A percentile compares a stretch with the other conserved stretches of the same genome.
phyloP scores from a whole-genome alignment of 805 yeast species.

The Zygosaccharomyces kombuchaensis region DNA sequence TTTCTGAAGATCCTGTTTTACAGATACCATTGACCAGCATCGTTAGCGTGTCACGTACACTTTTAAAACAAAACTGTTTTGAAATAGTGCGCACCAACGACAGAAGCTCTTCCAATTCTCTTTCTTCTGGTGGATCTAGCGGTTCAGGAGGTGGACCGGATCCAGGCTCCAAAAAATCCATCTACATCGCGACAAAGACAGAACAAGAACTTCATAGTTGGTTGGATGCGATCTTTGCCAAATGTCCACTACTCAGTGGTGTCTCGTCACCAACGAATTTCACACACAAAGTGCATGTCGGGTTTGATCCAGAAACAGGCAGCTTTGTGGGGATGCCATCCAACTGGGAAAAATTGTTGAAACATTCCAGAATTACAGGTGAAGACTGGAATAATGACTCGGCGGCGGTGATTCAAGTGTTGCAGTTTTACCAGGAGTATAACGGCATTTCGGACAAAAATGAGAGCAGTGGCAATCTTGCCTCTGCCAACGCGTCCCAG shows the following conservation, averaged over 20 bases:
- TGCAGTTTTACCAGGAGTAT: slow-evolving; percentile 64
- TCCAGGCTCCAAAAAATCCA: slow-evolving; percentile 46
- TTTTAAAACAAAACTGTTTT: slow-evolving; percentile 71
- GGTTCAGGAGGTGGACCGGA: slow-evolving; percentile 17
- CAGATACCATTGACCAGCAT: slow-evolving; percentile 57
- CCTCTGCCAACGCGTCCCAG: slow-evolving; percentile 4
- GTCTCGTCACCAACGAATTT: slow-evolving; percentile 93
- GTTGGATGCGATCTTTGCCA: slow-evolving; percentile 82
- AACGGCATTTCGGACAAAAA: slow-evolving; percentile 25
- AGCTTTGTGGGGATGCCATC: slow-evolving; percentile 90
- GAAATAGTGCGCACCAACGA: slow-evolving; percentile 59
- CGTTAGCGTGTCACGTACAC: slow-evolving; percentile 60
- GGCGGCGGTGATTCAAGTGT: slow-evolving; percentile 88
- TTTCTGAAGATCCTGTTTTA: slow-evolving; percentile 42
- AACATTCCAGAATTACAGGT: slow-evolving; percentile 83
- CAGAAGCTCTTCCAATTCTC: slow-evolving; percentile 24
- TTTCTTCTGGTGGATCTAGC: slow-evolving; percentile 13
- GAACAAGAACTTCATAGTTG: slow-evolving; percentile 81
- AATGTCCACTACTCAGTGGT: slow-evolving; percentile 57
- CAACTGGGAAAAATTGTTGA: slow-evolving; percentile 83
- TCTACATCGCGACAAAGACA: slow-evolving; percentile 69
- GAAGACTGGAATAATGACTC: slow-evolving; percentile 93
- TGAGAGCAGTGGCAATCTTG: slow-evolving; percentile 3
- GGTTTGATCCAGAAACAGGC: slow-evolving; percentile 79
- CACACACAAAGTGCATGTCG: slow-evolving; percentile 89